Evolutionary conservation across 2,329 filamentous ascomycete genomes (phyloP).

Genomic region (Epicoccum sorghinum): DNA sequence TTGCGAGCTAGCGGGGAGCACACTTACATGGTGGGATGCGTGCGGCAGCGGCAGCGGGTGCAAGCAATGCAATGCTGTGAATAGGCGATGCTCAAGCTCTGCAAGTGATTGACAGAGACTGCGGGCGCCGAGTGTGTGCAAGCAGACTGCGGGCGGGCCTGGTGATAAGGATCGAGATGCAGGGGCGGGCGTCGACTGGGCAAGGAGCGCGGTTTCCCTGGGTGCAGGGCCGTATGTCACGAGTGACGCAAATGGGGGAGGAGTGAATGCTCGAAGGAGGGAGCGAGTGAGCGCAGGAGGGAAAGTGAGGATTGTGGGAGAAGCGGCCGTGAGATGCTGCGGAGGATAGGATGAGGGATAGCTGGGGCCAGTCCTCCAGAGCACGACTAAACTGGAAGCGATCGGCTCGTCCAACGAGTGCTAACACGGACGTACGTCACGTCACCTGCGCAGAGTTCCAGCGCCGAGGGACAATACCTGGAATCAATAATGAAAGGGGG

Average conservation of each 20-base stretch:
- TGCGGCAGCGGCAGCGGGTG: constrained; percentile 25
- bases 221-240: constrained; percentile 32
- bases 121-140: constrained; percentile 19
- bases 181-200: constrained; percentile 40
- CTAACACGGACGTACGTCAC: constrained; percentile 37
- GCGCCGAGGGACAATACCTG: constrained; percentile 19
- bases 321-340: constrained; percentile 23
- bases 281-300: constrained; percentile 42
- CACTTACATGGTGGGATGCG: constrained; percentile 36
- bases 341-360: constrained; percentile 29
- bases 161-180: constrained; percentile 46
- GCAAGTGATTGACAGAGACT: constrained; percentile 37
- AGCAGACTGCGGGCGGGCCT: constrained; percentile 20
- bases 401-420: constrained; percentile 35
- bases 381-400: constrained; percentile 21
- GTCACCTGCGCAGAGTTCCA: constrained; percentile 22
- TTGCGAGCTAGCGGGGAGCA: constrained; percentile 33
- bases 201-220: constrained; percentile 49
- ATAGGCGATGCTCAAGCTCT: constrained; percentile 40
- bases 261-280: constrained; percentile 48
- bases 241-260: constrained; percentile 36
- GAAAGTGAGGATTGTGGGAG: constrained; percentile 24
- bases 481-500: constrained; percentile 8
- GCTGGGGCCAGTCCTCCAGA: constrained; percentile 16
- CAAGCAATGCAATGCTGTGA: constrained; percentile 36